These are phyloP conservation scores for Ogataea trehaloabstinens DNA, from an alignment of 805 yeast genomes.

Conservation along the genomic window DNA sequence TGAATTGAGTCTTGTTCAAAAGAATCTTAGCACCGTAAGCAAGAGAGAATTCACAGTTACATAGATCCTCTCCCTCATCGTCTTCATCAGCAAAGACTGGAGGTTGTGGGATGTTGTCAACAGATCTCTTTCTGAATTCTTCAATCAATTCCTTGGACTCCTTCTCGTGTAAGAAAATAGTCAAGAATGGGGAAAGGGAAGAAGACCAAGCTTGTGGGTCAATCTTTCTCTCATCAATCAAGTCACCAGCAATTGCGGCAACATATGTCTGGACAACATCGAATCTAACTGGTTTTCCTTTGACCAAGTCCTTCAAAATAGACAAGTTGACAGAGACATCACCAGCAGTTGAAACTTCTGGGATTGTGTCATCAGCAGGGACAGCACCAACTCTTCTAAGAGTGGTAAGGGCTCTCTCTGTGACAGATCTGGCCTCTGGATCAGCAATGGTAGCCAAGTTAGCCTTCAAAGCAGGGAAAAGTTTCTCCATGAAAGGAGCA, in stretches of 20 bases:
- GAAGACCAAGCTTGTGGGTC: constrained; percentile 91
- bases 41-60: constrained; percentile 99
- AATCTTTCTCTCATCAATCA: constrained; percentile 95
- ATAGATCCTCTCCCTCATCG: constrained; percentile 98
- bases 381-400: constrained; percentile 99
- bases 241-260: constrained; percentile 97
- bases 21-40: constrained; percentile 99
- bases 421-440: constrained; percentile 99
- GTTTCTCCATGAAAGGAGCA: constrained; percentile 96
- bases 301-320: constrained; percentile 72
- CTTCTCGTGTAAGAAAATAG: constrained; percentile 91
- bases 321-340: constrained; percentile 83
- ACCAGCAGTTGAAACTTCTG: constrained; percentile 99
- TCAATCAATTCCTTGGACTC: constrained; percentile 88
- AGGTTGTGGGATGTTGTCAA: constrained; percentile 97
- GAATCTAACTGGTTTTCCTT: constrained; percentile 75
- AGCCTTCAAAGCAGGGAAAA: constrained; percentile 93
- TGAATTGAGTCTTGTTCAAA: constrained; percentile 98
- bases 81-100: constrained; percentile 89
- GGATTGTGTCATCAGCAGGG: constrained; percentile 83
- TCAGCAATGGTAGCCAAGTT: constrained; percentile 97
- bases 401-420: constrained; percentile 94
- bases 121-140: constrained; percentile 92
- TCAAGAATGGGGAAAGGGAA: constrained; percentile 88
- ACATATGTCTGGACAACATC: constrained; percentile 73